Conservation (phyloP, 805 yeast genomes). For the Wickerhamomyces rabaulensis region DNA sequence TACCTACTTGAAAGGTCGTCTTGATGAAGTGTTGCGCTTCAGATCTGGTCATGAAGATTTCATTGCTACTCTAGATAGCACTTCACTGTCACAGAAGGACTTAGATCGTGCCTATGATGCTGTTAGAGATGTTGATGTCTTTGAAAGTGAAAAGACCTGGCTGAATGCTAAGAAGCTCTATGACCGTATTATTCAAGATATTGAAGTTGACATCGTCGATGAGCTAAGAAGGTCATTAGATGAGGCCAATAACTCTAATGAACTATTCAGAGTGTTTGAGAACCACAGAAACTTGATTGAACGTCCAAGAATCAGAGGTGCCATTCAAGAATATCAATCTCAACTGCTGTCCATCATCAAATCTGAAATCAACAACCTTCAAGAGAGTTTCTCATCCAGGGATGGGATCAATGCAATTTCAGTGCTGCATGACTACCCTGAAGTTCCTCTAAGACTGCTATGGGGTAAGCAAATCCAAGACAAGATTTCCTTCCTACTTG, state of each 20-base stretch:
- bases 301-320: conserved; percentile 51
- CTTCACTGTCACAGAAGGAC: conserved; percentile 21
- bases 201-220: conserved; percentile 42
- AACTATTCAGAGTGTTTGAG: conserved; percentile 48
- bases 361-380: conserved; percentile 39
- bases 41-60: conserved; percentile 52
- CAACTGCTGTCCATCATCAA: conserved; percentile 44
- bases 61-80: conserved; percentile 27
- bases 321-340: conserved; percentile 55
- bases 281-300: conserved; percentile 42
- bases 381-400: conserved; percentile 32
- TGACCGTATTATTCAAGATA: conserved; percentile 33
- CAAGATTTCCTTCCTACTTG: conserved; percentile 36
- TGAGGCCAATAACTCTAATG: conserved; percentile 36
- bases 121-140: conserved; percentile 31
- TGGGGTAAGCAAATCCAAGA: conserved; percentile 49
- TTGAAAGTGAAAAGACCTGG: conserved; percentile 39
- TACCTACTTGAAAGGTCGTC: conserved; percentile 33
- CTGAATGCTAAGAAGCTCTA: conserved; percentile 34
- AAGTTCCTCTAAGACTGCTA: conserved; percentile 39
- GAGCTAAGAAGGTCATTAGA: conserved; percentile 35
- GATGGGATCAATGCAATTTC: conserved; percentile 32
- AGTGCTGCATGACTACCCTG: conserved; percentile 41
- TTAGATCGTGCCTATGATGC: conserved; percentile 38
- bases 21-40: conserved; percentile 39